Percentiles rank a stretch among this genome's conserved stretches.
Conservation (phyloP, 2,329 filamentous ascomycete genomes). For the Shiraia bambusicola region DNA sequence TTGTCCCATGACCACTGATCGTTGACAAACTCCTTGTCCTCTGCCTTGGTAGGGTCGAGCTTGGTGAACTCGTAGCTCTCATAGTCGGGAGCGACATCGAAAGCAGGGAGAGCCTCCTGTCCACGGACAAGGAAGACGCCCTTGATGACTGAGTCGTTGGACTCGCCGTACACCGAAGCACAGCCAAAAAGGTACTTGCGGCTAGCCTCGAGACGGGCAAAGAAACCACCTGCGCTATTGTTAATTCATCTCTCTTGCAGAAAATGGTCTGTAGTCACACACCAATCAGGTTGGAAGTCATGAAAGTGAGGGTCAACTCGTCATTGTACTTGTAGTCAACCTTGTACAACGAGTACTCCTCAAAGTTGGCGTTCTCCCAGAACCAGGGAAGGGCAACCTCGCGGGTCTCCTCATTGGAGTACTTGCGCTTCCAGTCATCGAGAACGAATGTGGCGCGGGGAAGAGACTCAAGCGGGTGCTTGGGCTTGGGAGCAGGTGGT, state of each 20-base stretch:
- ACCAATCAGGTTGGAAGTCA: slow-evolving; percentile 97
- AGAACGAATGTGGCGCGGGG: slow-evolving; percentile 77
- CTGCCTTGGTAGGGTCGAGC: slow-evolving; percentile 83
- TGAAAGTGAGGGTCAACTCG: slow-evolving; percentile 96
- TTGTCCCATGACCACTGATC: slow-evolving; percentile 92
- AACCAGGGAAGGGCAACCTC: slow-evolving; percentile 89
- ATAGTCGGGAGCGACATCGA: slow-evolving; percentile 95
- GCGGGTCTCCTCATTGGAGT: slow-evolving; percentile 91
- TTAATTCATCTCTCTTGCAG: slow-evolving; percentile 12
- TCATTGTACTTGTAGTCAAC: slow-evolving; percentile 99
- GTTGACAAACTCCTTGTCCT: slow-evolving; percentile 83
- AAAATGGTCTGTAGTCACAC: slow-evolving; percentile 22
- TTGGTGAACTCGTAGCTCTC: slow-evolving; percentile 97
- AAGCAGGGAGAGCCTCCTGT: slow-evolving; percentile 80
- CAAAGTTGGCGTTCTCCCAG: slow-evolving; percentile 93
- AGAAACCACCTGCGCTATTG: slow-evolving; percentile 72
- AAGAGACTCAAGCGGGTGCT: slow-evolving; percentile 91
- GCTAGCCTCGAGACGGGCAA: slow-evolving; percentile 91
- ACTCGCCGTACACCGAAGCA: slow-evolving; percentile 82
- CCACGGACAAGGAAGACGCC: slow-evolving; percentile 96
- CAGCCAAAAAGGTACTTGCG: slow-evolving; percentile 98
- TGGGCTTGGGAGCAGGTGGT: slow-evolving; percentile 75
- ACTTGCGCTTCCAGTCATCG: slow-evolving; percentile 98
- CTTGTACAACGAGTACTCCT: slow-evolving; percentile 95
- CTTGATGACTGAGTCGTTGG: slow-evolving; percentile 86